Evolutionary conservation across 257 asterid genomes (phyloP), one percentile per base, ranked within the genome.

Genomic region (Gentiana straminea): DNA sequence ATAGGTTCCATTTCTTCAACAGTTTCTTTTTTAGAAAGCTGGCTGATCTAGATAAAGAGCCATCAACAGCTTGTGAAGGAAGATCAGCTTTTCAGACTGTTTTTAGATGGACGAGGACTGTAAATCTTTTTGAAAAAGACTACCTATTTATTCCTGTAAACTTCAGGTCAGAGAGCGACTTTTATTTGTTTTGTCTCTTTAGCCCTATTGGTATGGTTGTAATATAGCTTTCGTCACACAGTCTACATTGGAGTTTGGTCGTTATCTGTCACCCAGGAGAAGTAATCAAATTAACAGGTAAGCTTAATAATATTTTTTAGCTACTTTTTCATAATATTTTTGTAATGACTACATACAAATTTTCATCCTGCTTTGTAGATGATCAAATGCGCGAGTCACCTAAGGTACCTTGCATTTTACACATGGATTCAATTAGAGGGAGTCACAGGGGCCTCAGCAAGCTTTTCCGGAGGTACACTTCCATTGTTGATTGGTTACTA

Each of bases 211-310:
- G 8, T 10, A 32, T 61, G 62, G 66, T 51, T 66, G 66, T 73
- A 58, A 68, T 55, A 70, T 57, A 53, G 52, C 13, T 62, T 55
- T 44, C 51, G 46, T 52, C 45, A 37, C n/a, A 49, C 82, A 92
- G 98, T 67, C 77, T 83, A 62, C 98, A 92, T 80, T 92, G 98
- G 98, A 92, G 98, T 80, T 80, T 92, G 88, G 69, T 92, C 57
- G 70, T 92, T 54, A 66, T 92, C 55, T 92, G 98, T 68, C 87
- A 92, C 80, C 97, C 90, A 58, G 89, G 97, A 64, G 77, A 77
- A 82, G 82, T 77, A 68, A 83, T 82, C 64, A 57, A 69, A 9
- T 61, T 55, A 38, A 63, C 58, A 81, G 86, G 98, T 73, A 73
- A 39, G 77, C 58, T 48, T 57, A 2, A 35, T 33, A 5, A 32